Evolutionary conservation across 2,329 filamentous ascomycete species (phyloP), one percentile per base, ranked within the genome.

Genomic region (Ilyonectria destructans): DNA sequence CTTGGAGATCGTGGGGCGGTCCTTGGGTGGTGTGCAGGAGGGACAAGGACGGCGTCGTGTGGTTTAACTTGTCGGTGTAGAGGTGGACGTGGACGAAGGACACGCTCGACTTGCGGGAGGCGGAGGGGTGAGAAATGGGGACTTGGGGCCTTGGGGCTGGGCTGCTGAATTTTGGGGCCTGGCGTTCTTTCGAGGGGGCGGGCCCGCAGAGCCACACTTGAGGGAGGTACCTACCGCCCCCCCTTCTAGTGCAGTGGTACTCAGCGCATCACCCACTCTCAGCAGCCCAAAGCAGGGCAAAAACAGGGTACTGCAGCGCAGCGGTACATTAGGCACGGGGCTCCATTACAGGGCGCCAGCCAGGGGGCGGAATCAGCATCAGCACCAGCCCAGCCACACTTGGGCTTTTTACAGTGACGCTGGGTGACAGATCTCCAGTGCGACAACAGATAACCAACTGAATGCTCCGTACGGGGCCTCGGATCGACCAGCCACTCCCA

Each of bases 41-140:
- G 55, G 65, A 75, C 74, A 74, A 75, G 73, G 74, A 77, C 71
- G 74, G 76, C 72, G 74, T 74, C 69, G 70, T 69, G 64, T 73
- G 72, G 75, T 74, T 74, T 74, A 71, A 76, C 71, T 76, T 77
- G 76, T 77, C 76, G 76, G 76, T 77, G 76, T 77, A 73, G 70
- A 71, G 75, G 68, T 71, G 72, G 70, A 73, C 67, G 65, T 70
- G 71, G 65, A 75, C 59, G 58, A 62, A 65, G 68, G 58, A 68
- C 61, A 69, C 64, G 63, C 72, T 74, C 60, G 48, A 71, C 40
- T 60, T 65, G 65, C 58, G 60, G 62, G 64, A 70, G 67, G 65
- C 59, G 69, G 73, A 75, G 74, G 74, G 71, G 74, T 73, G 68
- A 69, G 73, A 66, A 69, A 68, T 67, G 60, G 59, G 67, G 69